phyloP scores from a whole-genome alignment of 2,329 filamentous ascomycete genomes.

The Phoma sp. region DNA sequence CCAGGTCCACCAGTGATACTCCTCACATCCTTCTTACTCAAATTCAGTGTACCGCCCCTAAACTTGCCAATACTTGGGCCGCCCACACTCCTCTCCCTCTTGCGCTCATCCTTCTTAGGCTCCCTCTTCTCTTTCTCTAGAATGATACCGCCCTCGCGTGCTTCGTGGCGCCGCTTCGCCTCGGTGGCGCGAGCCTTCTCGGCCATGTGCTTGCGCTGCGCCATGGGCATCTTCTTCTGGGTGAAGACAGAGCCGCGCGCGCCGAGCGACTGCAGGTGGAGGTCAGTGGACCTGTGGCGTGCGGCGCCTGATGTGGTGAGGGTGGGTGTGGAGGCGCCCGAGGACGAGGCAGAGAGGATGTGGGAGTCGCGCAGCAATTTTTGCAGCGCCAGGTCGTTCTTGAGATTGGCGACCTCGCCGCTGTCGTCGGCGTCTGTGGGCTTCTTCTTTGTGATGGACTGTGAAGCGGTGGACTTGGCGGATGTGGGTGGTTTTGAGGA shows the following conservation, averaged over 20 bases:
- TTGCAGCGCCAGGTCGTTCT: conserved; percentile 91
- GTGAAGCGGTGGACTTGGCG: conserved; percentile 30
- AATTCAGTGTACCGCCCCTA: conserved; percentile 75
- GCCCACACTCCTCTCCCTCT: conserved; percentile 69
- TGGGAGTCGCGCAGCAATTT: conserved; percentile 90
- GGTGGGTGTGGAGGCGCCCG: conserved; percentile 49
- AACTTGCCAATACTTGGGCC: conserved; percentile 82
- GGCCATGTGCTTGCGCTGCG: conserved; percentile 82
- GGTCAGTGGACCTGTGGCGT: conserved; percentile 80
- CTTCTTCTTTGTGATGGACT: conserved; percentile 26
- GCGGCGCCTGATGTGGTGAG: conserved; percentile 66
- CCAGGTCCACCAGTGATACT: conserved; percentile 65
- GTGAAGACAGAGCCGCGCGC: conserved; percentile 75
- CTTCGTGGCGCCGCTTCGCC: conserved; percentile 74
- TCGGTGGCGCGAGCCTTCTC: conserved; percentile 71
- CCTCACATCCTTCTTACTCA: conserved; percentile 78
- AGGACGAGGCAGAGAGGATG: conserved; percentile 69
- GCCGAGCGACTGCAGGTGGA: conserved; percentile 81
- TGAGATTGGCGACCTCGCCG: conserved; percentile 70
- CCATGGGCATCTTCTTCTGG: conserved; percentile 89
- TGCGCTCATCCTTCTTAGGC: conserved; percentile 55
- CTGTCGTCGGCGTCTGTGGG: conserved; percentile 53
- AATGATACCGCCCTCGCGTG: conserved; percentile 88
- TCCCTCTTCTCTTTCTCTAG: conserved; percentile 66
- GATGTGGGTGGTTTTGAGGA: conserved; percentile 59